Conservation (phyloP, 2,329 filamentous ascomycete genomes). For the Trichoderma sp. region DNA sequence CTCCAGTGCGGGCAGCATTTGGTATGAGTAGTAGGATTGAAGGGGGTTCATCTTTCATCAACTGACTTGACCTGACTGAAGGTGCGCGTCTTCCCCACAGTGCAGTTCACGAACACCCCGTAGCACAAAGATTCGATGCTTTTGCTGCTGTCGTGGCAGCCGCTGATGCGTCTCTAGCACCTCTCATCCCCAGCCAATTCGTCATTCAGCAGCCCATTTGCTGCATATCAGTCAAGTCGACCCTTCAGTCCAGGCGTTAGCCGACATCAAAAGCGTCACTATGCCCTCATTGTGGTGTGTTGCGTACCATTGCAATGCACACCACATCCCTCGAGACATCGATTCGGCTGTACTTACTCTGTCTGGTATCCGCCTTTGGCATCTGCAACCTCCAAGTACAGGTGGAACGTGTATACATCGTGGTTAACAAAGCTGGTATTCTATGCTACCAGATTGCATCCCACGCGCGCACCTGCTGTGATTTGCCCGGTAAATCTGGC, state of each 20-base stretch:
- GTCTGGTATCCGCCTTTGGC: background rate
- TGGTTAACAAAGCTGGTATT: background rate
- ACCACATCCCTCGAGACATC: conserved; percentile 4
- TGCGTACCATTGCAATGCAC: background rate
- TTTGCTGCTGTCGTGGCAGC: conserved; percentile 18
- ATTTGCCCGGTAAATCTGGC: background rate
- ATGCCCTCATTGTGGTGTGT: conserved; percentile 18
- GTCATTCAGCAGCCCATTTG: conserved; percentile 17
- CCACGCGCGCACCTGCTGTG: background rate
- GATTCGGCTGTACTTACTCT: conserved; percentile 3
- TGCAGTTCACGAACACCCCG: conserved; percentile 9
- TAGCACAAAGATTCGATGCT: conserved; percentile 5
- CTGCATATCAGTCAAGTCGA: conserved; percentile 13
- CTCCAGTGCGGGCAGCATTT: conserved; percentile 11
- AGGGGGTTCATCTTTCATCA: conserved; percentile 14
- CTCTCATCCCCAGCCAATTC: conserved; percentile 6
- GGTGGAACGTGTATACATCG: background rate
- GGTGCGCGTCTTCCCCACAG: conserved; percentile 10
- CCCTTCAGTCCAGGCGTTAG: background rate
- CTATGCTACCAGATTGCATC: background rate
- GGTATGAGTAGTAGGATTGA: conserved; percentile 10
- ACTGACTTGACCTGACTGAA: conserved; percentile 5
- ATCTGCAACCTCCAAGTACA: conserved; percentile 12
- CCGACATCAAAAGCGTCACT: conserved; percentile 20
- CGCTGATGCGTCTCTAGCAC: conserved; percentile 18